Base-by-base conservation (phyloP, 2,329 filamentous ascomycete genomes). In the Epichloe festucae region DNA sequence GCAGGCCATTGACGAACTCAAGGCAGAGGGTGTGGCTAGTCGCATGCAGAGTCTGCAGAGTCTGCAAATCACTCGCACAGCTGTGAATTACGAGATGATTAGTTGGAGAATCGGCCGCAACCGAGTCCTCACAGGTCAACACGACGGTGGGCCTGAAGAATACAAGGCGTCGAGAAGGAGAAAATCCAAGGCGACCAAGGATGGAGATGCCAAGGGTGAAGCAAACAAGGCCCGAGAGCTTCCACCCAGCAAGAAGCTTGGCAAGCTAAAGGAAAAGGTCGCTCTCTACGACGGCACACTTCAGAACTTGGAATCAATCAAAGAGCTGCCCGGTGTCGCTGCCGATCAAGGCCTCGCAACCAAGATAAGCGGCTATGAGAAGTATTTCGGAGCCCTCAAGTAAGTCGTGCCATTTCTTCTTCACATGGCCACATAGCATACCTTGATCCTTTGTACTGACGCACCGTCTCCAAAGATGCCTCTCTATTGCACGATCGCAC, bases 71-170 rank as follows among this genome's bases (percentile, higher is more conserved):
- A 95, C 90, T 3, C 85, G 87, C 55, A 94, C 94, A 0, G 89
- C 91, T 1, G 88, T 97, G 52, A 95, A 93, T 67, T 97, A 95
- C 66, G 87, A 88, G 58, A 81, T 96, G 67, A 85, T 98, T 52
- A 90, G 88, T 63, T 97, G 90, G 90, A 80, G 93, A 65, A 87
- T 97, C 56, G 91, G 91, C 27, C 84, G 93, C 46, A 97, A 98
- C 67, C 78, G 93, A 50, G 85, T 95, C 0, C 72, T 98, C 55
- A 87, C 89, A 49, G 90, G 91, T n/a, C 72, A 79, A 6, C 76
- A 85, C 51, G 91, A 97, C 59, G 91, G 91, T 3, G 77, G 87
- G 15, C 67, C 76, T 15, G 67, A 78, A 19, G 74, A 77, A 17
- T 76, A 75, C 53, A 71, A 68, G 3, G 66, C 67, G 2, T 69